These are phyloP conservation scores for Heterobasidion parviporum DNA, from an alignment of 1,284 basidiomycete genomes.

Conservation along the genomic window DNA sequence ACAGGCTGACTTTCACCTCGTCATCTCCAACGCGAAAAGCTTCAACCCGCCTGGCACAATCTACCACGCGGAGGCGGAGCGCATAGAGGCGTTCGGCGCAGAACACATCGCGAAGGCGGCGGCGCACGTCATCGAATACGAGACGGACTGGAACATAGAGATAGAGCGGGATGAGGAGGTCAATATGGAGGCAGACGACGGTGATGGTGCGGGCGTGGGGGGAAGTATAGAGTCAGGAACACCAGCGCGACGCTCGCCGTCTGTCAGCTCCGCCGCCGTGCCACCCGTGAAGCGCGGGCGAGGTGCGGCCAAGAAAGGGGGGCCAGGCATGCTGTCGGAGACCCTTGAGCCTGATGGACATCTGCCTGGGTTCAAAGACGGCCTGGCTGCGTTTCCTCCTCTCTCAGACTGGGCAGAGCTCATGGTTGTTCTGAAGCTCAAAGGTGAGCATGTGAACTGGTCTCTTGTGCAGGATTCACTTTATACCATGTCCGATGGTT, in stretches of 20 bases:
- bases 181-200: constrained; percentile 37
- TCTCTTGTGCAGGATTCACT: not conserved
- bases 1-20: constrained; percentile 62
- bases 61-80: constrained; percentile 63
- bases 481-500: not conserved
- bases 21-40: constrained; percentile 63
- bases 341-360: constrained; percentile 58
- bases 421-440: constrained; percentile 64
- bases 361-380: constrained; percentile 67
- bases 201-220: constrained; percentile 16
- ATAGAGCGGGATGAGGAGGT: constrained; percentile 62
- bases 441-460: constrained; percentile 34
- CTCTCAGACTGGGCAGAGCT: constrained; percentile 59
- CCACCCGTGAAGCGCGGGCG: constrained; percentile 7
- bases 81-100: constrained; percentile 57
- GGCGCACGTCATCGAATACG: constrained; percentile 67
- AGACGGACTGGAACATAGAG: constrained; percentile 77
- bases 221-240: constrained; percentile 4
- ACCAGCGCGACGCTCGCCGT: constrained; percentile 17
- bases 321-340: constrained; percentile 32
- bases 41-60: constrained; percentile 70
- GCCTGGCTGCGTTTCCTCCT: constrained; percentile 60
- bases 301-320: constrained; percentile 10
- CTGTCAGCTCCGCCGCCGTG: constrained; percentile 14
- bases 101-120: constrained; percentile 66